Percentiles rank a stretch among this genome's conserved stretches.
Conservation (phyloP, 2,329 filamentous ascomycete species). For the Apiospora saccharicola region DNA sequence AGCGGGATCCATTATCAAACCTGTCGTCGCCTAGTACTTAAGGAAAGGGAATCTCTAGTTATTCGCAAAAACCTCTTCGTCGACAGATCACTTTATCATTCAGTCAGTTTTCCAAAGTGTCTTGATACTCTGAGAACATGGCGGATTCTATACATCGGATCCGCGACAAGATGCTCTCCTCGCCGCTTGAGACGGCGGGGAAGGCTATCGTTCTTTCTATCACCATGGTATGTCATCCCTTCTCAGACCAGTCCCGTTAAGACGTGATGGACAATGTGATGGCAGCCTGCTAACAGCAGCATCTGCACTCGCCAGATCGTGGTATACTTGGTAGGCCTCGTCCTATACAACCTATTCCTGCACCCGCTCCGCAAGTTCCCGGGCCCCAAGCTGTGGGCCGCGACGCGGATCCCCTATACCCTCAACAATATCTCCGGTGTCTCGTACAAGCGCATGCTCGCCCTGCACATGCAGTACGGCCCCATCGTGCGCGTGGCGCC, state of each 20-base stretch:
- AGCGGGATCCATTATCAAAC: not conserved
- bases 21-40: not conserved
- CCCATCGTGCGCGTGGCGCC: slow-evolving; percentile 19
- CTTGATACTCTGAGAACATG: not conserved
- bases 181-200: not conserved
- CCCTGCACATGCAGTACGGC: slow-evolving; percentile 16
- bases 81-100: not conserved
- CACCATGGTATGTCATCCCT: not conserved
- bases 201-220: not conserved
- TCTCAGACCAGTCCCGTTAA: too few species aligned
- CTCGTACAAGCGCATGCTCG: slow-evolving; percentile 10
- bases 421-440: slow-evolving; percentile 27
- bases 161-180: not conserved
- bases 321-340: not conserved
- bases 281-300: not conserved
- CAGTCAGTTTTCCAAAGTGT: not conserved
- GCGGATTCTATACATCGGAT: not conserved
- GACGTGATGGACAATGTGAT: not conserved
- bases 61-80: not conserved
- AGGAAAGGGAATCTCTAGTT: not conserved
- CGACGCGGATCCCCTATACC: slow-evolving; percentile 25
- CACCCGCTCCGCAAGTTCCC: slow-evolving; percentile 36
- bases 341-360: slow-evolving; percentile 34
- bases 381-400: slow-evolving; percentile 32
- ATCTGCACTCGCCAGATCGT: not conserved